phyloP scores from a whole-genome alignment of 768 basidiomycete species.

The Chalciporus chontae region DNA sequence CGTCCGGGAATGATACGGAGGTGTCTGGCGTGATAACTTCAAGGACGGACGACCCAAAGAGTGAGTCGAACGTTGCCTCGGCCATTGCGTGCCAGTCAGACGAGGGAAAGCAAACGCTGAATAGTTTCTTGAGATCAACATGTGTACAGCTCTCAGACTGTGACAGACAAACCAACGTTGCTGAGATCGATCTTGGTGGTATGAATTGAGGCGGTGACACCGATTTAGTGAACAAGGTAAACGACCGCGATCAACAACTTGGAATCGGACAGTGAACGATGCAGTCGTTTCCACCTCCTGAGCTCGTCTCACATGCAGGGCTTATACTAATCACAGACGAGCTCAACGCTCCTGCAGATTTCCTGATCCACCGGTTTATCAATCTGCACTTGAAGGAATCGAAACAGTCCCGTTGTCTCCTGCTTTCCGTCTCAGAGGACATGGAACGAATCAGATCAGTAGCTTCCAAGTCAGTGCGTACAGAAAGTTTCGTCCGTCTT shows the following conservation, averaged over 20 bases:
- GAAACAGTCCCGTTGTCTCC: constrained; percentile 36
- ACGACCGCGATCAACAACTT: constrained; percentile 3
- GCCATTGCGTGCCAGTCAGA: constrained; percentile 14
- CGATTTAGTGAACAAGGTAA: constrained; percentile 10
- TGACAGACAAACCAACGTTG: background rate
- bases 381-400: constrained; percentile 47
- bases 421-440: constrained; percentile 58
- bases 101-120: background rate
- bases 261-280: constrained; percentile 8
- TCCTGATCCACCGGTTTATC: constrained; percentile 58
- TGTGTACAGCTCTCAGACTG: background rate
- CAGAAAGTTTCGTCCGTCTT: background rate
- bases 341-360: constrained; percentile 67
- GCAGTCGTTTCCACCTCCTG: constrained; percentile 51
- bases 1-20: constrained; percentile 56
- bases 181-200: background rate
- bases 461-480: constrained; percentile 58
- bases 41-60: constrained; percentile 58
- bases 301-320: constrained; percentile 47
- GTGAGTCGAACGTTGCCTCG: constrained; percentile 52
- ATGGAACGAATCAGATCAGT: constrained; percentile 61
- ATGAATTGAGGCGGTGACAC: no score
- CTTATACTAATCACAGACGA: constrained; percentile 68
- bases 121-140: background rate
- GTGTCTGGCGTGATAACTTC: constrained; percentile 65